phyloP scores from a whole-genome alignment of 2,329 filamentous ascomycete species.

The Calonectria leucothoes region DNA sequence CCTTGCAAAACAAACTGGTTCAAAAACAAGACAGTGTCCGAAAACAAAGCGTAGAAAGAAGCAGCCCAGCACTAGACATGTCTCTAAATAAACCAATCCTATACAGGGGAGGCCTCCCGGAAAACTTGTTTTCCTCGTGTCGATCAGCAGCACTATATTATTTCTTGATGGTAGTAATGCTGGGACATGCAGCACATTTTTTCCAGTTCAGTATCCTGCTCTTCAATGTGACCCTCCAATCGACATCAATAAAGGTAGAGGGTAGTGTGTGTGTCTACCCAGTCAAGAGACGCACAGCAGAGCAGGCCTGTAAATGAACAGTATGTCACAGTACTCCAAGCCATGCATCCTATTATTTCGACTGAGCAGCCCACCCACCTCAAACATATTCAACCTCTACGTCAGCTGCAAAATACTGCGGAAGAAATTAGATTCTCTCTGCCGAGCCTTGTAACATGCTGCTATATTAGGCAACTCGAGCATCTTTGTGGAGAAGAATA shows the following conservation, averaged over 20 bases:
- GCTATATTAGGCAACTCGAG: neutral
- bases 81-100: neutral
- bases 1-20: neutral
- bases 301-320: neutral
- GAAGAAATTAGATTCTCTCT: neutral
- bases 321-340: neutral
- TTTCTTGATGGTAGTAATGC: neutral
- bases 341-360: neutral
- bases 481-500: constrained; percentile 1
- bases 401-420: neutral
- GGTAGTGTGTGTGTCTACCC: neutral
- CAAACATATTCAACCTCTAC: neutral
- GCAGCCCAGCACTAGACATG: neutral
- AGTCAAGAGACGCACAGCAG: neutral
- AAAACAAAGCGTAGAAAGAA: neutral
- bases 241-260: neutral
- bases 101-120: neutral
- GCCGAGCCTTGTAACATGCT: neutral
- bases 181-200: neutral
- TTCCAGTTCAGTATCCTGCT: neutral
- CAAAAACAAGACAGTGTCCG: neutral
- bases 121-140: constrained; percentile 19
- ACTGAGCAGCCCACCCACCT: neutral
- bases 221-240: constrained; percentile 2
- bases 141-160: neutral